phyloP scores from a whole-genome alignment of 2,329 filamentous ascomycete species.

The Cladosporium sp. region DNA sequence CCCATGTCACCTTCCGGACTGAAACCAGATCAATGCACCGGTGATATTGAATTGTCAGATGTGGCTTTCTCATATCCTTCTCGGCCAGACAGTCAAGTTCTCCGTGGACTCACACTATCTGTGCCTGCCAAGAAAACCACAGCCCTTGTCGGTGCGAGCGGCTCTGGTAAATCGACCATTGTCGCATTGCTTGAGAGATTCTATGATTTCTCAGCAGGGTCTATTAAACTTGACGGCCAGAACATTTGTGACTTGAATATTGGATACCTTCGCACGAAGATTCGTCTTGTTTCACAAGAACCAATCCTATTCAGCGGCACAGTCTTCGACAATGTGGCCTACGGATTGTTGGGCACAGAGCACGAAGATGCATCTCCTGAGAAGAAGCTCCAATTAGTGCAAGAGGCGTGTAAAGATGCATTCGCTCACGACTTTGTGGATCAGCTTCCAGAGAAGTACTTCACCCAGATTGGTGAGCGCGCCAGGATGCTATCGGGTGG shows the following conservation, averaged over 20 bases:
- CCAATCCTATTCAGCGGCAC: slow-evolving; percentile 33
- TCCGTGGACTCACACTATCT: slow-evolving; percentile 32
- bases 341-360: slow-evolving; percentile 29
- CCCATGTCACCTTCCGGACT: slow-evolving; percentile 28
- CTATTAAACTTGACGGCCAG: slow-evolving; percentile 31
- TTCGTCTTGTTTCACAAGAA: slow-evolving; percentile 35
- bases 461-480: slow-evolving; percentile 33
- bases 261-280: slow-evolving; percentile 30
- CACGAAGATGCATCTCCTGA: slow-evolving; percentile 24
- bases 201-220: slow-evolving; percentile 28
- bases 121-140: slow-evolving; percentile 42
- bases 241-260: slow-evolving; percentile 28
- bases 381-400: slow-evolving; percentile 29
- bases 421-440: slow-evolving; percentile 37
- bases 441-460: slow-evolving; percentile 31
- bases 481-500: slow-evolving; percentile 32
- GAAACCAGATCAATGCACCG: slow-evolving; percentile 21
- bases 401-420: slow-evolving; percentile 31
- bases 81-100: slow-evolving; percentile 33
- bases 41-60: slow-evolving; percentile 58
- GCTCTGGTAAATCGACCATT: slow-evolving; percentile 37
- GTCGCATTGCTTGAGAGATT: slow-evolving; percentile 34
- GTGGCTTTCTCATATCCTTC: slow-evolving; percentile 70
- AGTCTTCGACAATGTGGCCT: slow-evolving; percentile 34
- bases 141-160: slow-evolving; percentile 40